phyloP scores from a whole-genome alignment of 2,329 filamentous ascomycete species.

The Pseudopithomyces maydicus region DNA sequence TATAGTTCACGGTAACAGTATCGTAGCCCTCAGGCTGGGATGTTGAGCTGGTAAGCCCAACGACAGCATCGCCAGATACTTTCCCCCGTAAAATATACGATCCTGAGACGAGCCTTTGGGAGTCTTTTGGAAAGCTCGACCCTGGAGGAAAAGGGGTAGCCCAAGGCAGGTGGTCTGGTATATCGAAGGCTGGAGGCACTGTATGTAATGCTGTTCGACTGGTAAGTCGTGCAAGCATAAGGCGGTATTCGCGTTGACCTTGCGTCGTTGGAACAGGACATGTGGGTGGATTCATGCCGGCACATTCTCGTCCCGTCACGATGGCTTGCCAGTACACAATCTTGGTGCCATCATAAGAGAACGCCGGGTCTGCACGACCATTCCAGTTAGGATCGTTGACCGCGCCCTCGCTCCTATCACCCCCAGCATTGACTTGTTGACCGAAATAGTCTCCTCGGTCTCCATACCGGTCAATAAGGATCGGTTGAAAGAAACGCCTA shows the following conservation, averaged over 20 bases:
- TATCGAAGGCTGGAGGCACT: conserved; percentile 21
- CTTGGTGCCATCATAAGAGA: conserved; percentile 48
- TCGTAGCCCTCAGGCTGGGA: neutral
- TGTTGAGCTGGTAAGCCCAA: conserved; percentile 13
- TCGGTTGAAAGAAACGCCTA: conserved; percentile 55
- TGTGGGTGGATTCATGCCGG: conserved; percentile 49
- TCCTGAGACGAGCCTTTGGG: conserved; percentile 1
- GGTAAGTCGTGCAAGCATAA: conserved; percentile 51
- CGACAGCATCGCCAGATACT: conserved; percentile 18
- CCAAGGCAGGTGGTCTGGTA: conserved; percentile 43
- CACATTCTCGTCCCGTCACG: conserved; percentile 49
- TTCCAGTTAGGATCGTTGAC: conserved; percentile 58
- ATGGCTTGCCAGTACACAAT: conserved; percentile 52
- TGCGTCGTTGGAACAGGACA: conserved; percentile 49
- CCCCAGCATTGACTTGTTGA: conserved; percentile 49
- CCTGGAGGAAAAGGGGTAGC: conserved; percentile 38
- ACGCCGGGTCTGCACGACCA: conserved; percentile 52
- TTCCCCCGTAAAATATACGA: conserved; percentile 18
- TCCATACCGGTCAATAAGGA: conserved; percentile 51
- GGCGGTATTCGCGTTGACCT: conserved; percentile 45
- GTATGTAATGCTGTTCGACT: conserved; percentile 32
- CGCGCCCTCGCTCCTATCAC: conserved; percentile 12
- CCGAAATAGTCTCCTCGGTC: conserved; percentile 54
- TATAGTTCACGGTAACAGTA: conserved; percentile 44
- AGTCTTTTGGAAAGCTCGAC: neutral